phyloP scores from a whole-genome alignment of 768 basidiomycete genomes.

The Hydnum rufescens region DNA sequence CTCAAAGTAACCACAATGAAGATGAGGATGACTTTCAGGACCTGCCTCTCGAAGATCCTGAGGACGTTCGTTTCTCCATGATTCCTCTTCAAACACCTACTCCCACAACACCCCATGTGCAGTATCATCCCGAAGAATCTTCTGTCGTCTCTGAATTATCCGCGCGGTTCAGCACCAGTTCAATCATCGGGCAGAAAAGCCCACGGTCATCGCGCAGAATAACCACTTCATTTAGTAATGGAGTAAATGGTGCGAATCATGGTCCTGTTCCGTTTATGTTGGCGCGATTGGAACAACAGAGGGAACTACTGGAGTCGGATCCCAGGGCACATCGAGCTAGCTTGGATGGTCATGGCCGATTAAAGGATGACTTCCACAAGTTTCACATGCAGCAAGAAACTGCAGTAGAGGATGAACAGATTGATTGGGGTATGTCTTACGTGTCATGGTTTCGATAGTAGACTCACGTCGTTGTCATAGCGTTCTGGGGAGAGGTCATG shows the following conservation, averaged over 20 bases:
- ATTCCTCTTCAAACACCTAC: constrained; percentile 25
- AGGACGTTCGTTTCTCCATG: constrained; percentile 31
- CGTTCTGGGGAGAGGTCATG: constrained; percentile 91
- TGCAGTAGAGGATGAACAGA: constrained; percentile 23
- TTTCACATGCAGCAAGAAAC: constrained; percentile 33
- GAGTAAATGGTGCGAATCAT: constrained; percentile 34
- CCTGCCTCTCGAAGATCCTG: neutral
- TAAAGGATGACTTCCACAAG: constrained; percentile 59
- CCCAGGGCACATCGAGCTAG: constrained; percentile 26
- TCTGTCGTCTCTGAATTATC: constrained; percentile 11
- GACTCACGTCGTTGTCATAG: constrained; percentile 21
- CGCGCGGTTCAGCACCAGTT: constrained; percentile 11
- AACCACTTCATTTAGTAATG: constrained; percentile 20
- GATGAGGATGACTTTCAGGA: constrained; percentile 1
- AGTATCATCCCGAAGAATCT: neutral
- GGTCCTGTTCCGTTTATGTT: constrained; percentile 31
- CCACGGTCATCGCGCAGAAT: constrained; percentile 17
- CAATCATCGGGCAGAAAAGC: constrained; percentile 12
- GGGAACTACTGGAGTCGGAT: constrained; percentile 23
- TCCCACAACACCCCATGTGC: neutral
- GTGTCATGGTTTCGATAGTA: constrained; percentile 1
- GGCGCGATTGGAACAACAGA: constrained; percentile 32
- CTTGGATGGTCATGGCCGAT: constrained; percentile 43
- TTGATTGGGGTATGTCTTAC: constrained; percentile 54
- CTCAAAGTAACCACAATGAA: neutral